Evolutionary conservation across 2,329 filamentous ascomycete genomes (phyloP), one percentile per base, ranked within the genome.

Genomic region (Helminthosporium solani): DNA sequence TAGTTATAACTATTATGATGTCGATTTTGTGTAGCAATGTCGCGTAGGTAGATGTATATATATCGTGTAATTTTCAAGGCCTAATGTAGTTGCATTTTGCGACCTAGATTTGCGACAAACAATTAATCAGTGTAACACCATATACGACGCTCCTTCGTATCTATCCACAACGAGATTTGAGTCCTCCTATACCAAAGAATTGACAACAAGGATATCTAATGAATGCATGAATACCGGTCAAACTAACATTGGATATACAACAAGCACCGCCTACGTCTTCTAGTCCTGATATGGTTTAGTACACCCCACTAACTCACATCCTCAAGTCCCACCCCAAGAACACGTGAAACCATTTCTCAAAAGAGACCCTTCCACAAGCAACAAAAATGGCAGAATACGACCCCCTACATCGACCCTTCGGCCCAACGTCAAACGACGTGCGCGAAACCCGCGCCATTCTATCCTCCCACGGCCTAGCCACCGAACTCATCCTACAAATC

Each of bases 401-500:
- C 3, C 16, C 21, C 3, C 36, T 19, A 5, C 36, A 3, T 3
- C 36, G 23, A 33, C 34, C 19, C 16, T 50, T 46, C 33, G 16
- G 15, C 5, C 47, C 44, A 11, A 46, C 25, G 2, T 15, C 42
- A 20, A 16, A n/a, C 11, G 43, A 50, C 14, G 28, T 52, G 18
- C 20, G 41, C 8, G 38, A 12, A 15, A 36, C 31, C 14, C 31
- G 44, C 21, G 35, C 47, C 20, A 40, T 54, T 15, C 35, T 56
- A 18, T 33, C 40, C 18, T 46, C 34, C 8, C 45, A 49, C 18
- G 41, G 40, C 21, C 44, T 58, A 15, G 55, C 50, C 7, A 53
- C 42, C 19, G 50, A 58, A 42, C 44, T 57, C n/a, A 21, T 45
- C 40, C 49, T 58, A 2, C 27, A 40, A 14, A 52, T 57, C 15